Evolutionary conservation across 768 basidiomycete genomes (phyloP).

Genomic region (Serendipita sp.): DNA sequence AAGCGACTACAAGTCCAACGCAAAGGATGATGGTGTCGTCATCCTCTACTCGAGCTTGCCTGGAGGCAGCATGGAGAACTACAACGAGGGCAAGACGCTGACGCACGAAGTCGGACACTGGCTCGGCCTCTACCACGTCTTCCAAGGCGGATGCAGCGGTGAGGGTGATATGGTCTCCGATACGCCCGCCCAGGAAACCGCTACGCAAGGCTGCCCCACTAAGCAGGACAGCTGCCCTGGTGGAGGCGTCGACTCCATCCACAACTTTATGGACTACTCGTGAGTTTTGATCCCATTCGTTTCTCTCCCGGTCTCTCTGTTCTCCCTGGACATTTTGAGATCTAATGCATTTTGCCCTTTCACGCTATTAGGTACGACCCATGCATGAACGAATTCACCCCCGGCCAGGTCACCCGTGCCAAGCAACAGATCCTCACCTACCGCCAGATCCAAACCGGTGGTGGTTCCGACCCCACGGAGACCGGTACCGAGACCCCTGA

Average conservation of each 20-base stretch:
- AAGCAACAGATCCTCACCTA: conserved; percentile 12
- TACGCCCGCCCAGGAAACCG: conserved; percentile 17
- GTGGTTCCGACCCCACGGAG: background rate
- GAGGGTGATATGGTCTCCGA: conserved; percentile 15
- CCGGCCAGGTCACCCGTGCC: conserved; percentile 18
- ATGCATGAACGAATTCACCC: conserved; percentile 15
- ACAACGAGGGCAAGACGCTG: conserved; percentile 28
- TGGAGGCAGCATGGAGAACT: conserved; percentile 28
- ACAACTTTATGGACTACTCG: conserved; percentile 13
- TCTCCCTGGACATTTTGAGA: conserved; percentile 10
- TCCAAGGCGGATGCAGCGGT: conserved; percentile 17
- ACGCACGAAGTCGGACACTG: conserved; percentile 49
- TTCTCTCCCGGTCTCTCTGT: background rate
- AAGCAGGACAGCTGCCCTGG: conserved; percentile 22
- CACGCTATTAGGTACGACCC: conserved; percentile 12
- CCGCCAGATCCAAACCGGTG: conserved; percentile 7
- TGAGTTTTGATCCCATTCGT: background rate
- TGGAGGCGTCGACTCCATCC: conserved; percentile 14
- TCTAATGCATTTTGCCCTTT: background rate
- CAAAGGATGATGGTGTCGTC: conserved; percentile 34
- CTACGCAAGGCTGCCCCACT: conserved; percentile 22
- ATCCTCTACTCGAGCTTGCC: conserved; percentile 22
- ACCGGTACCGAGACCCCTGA: background rate
- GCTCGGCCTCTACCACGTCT: conserved; percentile 44
- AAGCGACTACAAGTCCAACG: conserved; percentile 23